These are phyloP conservation scores for Aspergillus fijiensis DNA, from an alignment of 2,329 filamentous ascomycete genomes.

Conservation along the genomic window DNA sequence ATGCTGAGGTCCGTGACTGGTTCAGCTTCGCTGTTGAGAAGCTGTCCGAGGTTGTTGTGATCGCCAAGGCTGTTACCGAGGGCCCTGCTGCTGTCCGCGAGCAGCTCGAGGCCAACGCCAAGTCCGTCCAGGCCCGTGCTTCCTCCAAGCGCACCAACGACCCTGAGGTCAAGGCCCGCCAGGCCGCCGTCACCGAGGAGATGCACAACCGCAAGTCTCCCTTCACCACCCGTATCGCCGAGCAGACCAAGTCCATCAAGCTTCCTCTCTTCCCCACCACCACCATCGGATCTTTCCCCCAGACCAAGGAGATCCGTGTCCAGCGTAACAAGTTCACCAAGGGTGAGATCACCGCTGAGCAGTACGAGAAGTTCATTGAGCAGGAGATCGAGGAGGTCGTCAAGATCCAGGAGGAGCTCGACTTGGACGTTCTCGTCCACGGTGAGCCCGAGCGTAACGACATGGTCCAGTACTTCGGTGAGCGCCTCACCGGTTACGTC, in stretches of 20 bases:
- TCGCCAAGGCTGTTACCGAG: slow-evolving; percentile 95
- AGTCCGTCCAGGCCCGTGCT: slow-evolving; percentile 86
- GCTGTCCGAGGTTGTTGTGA: slow-evolving; percentile 82
- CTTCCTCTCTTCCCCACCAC: slow-evolving; percentile 98
- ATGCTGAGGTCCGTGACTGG: slow-evolving; percentile 91
- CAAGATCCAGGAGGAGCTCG: slow-evolving; percentile 97
- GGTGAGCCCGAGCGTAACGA: slow-evolving; percentile 99
- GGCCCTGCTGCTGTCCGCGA: slow-evolving; percentile 82
- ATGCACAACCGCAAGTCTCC: slow-evolving; percentile 91
- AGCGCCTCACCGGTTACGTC: slow-evolving; percentile 92
- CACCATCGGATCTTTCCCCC: slow-evolving; percentile 98
- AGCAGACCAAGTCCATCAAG: slow-evolving; percentile 89
- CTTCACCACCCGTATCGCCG: slow-evolving; percentile 79
- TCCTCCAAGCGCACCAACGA: slow-evolving; percentile 95
- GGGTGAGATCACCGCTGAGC: slow-evolving; percentile 83
- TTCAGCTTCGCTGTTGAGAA: slow-evolving; percentile 98
- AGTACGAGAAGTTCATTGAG: slow-evolving; percentile 99
- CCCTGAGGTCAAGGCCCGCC: slow-evolving; percentile 94
- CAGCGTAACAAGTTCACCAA: slow-evolving; percentile 99
- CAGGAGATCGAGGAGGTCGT: slow-evolving; percentile 95
- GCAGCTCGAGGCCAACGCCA: slow-evolving; percentile 94
- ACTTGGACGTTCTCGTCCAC: slow-evolving; percentile 94
- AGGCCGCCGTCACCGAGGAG: slow-evolving; percentile 77
- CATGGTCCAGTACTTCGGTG: slow-evolving; percentile 99
- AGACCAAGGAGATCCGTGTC: slow-evolving; percentile 97